Conservation (phyloP, 148 eudicot species). For the Persicaria maculosa region DNA sequence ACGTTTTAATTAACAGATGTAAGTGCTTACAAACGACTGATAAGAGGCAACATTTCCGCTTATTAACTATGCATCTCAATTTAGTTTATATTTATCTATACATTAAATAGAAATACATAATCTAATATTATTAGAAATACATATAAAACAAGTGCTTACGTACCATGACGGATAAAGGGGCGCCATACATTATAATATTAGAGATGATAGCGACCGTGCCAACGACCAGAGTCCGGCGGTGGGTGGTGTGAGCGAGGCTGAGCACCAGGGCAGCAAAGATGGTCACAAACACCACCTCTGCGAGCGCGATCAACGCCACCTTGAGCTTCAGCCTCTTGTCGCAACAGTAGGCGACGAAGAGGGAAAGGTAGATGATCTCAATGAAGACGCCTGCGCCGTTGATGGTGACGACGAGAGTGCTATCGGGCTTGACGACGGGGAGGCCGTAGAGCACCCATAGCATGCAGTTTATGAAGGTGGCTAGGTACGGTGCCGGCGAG, state of each 20-base stretch:
- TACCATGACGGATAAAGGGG: conserved; percentile 69
- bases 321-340: conserved; percentile 37
- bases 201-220: conserved; percentile 53
- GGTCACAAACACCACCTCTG: conserved; percentile 39
- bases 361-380: conserved; percentile 46
- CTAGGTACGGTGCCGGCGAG: conserved; percentile 76
- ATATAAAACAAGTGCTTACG: neutral
- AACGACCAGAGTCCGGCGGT: conserved; percentile 49
- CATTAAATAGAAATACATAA: neutral
- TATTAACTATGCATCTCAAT: neutral
- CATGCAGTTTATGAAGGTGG: conserved; percentile 78
- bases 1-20: no score
- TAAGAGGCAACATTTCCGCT: no score
- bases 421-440: conserved; percentile 77
- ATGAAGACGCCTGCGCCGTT: conserved; percentile 64
- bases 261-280: conserved; percentile 44
- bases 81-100: neutral
- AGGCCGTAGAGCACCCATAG: conserved; percentile 85
- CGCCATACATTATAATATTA: conserved; percentile 76
- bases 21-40: no score
- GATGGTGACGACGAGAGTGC: conserved; percentile 63
- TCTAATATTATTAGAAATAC: neutral
- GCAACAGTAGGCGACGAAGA: conserved; percentile 44
- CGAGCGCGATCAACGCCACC: conserved; percentile 29
- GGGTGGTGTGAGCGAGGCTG: conserved; percentile 39